Base-by-base conservation (phyloP, 352 stramenopile genomes). In the Pythium apleroticum region DNA sequence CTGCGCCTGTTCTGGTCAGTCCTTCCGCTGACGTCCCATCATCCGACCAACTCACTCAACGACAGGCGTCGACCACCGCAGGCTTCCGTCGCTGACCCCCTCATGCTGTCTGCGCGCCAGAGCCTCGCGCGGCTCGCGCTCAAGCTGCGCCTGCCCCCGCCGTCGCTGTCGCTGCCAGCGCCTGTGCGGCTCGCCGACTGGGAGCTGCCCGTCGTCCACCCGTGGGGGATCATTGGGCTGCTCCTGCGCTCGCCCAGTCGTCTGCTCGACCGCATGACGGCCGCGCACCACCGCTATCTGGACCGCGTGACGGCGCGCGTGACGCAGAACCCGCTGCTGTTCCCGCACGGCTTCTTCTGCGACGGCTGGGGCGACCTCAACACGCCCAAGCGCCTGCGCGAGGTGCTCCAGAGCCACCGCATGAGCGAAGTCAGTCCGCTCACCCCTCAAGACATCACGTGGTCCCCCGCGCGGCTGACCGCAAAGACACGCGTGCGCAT, bases 281-380 rank as follows among this genome's bases (percentile, higher is more conserved):
- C 69, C 35, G 71, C 66, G 22, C 85, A 93, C 63, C 85, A 93
- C 45, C 77, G 80, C 27, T 89, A 87, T 39, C 69, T 91, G 52
- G 85, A 93, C 64, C 78, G 77, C 49, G 65, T 72, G 25, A 84
- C 79, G n/a, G 85, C 82, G n/a, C 71, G 73, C 27, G 71, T 93
- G 37, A 91, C 85, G 45, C 85, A 93, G 53, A 88, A 84, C 66
- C 72, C 81, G 15, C 58, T 91, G 45, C 62, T 93, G n/a, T 93
- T 91, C 54, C 85, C 85, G 1, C 74, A 80, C 25, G 85, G 85
- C 25, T 93, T 91, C 71, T 93, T 93, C 68, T 86, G 78, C 25
- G 85, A 93, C 53, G 85, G 82, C 0, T 93, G 85, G 85, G 85
- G 84, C 8, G 85, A 93, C 58, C 68, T 91, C 39, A 82, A 78